Evolutionary conservation across 371 early-diverging fungal species (phyloP).

Genomic region (Rhizopus arrhizus): DNA sequence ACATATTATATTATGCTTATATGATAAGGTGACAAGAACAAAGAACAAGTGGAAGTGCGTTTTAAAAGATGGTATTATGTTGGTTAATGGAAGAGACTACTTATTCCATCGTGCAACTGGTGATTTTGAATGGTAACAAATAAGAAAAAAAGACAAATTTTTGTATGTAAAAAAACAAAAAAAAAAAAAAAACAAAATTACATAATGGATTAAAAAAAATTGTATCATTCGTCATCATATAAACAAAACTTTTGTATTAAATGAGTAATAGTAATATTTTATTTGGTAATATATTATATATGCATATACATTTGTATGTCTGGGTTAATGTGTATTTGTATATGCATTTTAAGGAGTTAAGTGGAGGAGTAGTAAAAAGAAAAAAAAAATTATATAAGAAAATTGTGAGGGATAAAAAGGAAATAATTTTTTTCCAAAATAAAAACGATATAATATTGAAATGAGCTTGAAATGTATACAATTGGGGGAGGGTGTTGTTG

Average conservation of each 20-base stretch:
- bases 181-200: constrained; percentile 5
- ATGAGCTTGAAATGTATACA: not conserved
- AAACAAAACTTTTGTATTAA: too few relatives aligned
- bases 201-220: constrained; percentile 27
- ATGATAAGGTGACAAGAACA: constrained; percentile 91
- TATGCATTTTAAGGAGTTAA: too few relatives aligned
- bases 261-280: too few relatives aligned
- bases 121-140: constrained; percentile 90
- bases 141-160: constrained; percentile 3
- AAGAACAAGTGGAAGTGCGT: constrained; percentile 98
- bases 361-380: too few relatives aligned
- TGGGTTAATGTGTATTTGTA: too few relatives aligned
- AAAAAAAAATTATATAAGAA: too few relatives aligned
- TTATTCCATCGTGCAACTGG: constrained; percentile 91
- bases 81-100: constrained; percentile 93
- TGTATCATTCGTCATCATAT: constrained; percentile 5
- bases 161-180: constrained; percentile 4
- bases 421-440: too few relatives aligned
- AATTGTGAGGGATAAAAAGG: too few relatives aligned
- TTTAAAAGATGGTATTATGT: constrained; percentile 92
- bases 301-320: too few relatives aligned
- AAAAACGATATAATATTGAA: not conserved
- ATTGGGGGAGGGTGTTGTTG: not conserved
- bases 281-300: too few relatives aligned
- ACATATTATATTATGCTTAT: constrained; percentile 91